These are phyloP conservation scores for Corchorus capsularis DNA, from an alignment of 345 rosid genomes.

Conservation along the genomic window DNA sequence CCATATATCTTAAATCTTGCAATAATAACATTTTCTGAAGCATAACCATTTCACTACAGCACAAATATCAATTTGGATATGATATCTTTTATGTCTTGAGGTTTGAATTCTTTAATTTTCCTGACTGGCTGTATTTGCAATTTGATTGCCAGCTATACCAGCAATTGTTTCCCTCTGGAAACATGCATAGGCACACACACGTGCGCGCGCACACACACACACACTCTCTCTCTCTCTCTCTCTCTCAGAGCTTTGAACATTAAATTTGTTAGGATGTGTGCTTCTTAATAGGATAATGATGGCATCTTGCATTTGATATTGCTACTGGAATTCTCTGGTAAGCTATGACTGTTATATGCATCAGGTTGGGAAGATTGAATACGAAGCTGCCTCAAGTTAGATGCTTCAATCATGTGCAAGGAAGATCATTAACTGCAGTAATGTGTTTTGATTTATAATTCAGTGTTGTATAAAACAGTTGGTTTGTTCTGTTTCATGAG, in stretches of 20 bases:
- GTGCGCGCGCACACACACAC: not conserved
- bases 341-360: not conserved
- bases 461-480: not conserved
- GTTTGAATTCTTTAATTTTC: not conserved
- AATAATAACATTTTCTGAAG: not conserved
- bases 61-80: not conserved
- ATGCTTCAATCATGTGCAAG: not conserved
- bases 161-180: not conserved
- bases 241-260: not conserved
- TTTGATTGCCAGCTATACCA: slow-evolving; percentile 2
- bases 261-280: slow-evolving; percentile 8
- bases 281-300: not conserved
- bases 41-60: not conserved
- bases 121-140: slow-evolving; percentile 2
- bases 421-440: not conserved
- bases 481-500: not conserved
- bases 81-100: not conserved
- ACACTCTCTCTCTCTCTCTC: no score
- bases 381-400: not conserved
- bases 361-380: not conserved
- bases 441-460: slow-evolving; percentile 8
- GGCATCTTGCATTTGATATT: not conserved
- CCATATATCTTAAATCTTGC: not conserved
- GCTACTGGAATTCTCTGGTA: not conserved
- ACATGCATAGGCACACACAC: not conserved